These are phyloP conservation scores for Vitis riparia DNA, from an alignment of 164 flowering plant genomes.

Conservation along the genomic window DNA sequence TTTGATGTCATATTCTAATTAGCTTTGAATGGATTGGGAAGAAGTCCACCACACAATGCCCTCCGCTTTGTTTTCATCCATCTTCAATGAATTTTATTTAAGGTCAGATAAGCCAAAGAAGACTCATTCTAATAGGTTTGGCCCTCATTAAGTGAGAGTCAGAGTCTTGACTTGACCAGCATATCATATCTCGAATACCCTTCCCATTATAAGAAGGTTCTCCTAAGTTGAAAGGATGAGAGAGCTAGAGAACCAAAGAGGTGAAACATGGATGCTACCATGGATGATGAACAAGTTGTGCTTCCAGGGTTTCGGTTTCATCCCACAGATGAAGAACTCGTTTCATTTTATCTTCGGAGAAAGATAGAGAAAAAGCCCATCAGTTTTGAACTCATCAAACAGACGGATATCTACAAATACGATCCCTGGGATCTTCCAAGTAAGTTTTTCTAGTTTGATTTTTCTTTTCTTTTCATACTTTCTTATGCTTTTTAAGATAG, in stretches of 20 bases:
- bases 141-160: not conserved
- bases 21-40: too few species aligned
- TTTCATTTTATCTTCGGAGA: conserved; percentile 71
- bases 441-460: conserved; percentile 31
- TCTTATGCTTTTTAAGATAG: not conserved
- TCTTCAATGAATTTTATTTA: too few species aligned
- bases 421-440: conserved; percentile 98
- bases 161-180: not conserved
- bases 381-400: conserved; percentile 64
- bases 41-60: too few species aligned
- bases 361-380: conserved; percentile 67
- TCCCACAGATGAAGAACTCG: conserved; percentile 88
- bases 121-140: too few species aligned
- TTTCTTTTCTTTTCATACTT: not conserved
- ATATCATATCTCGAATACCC: not conserved
- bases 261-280: not conserved
- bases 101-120: too few species aligned
- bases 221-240: too few species aligned
- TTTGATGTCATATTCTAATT: too few species aligned
- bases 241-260: too few species aligned
- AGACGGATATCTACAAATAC: conserved; percentile 76
- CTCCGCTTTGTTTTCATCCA: too few species aligned
- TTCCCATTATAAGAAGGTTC: not conserved
- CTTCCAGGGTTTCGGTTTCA: conserved; percentile 93
- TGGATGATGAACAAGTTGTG: conserved; percentile 32